These are phyloP conservation scores for Codiaeum variegatum DNA, from an alignment of 441 rosid genomes.

Conservation along the genomic window DNA sequence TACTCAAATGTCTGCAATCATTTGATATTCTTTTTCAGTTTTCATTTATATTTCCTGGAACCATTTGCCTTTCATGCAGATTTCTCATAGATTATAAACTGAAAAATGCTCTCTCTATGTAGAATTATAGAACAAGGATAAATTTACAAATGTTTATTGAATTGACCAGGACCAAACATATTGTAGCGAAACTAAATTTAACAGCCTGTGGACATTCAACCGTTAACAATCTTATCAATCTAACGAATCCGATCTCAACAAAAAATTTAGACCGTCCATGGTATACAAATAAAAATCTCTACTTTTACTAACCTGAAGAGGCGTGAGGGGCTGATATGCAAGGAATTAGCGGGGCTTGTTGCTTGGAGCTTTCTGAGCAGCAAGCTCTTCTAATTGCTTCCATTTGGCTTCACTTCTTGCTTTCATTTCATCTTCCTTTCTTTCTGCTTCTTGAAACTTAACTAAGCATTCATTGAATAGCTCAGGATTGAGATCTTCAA, in stretches of 20 bases:
- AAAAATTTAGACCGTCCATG: constrained; percentile 12
- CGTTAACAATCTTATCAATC: constrained; percentile 5
- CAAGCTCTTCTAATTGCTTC: constrained; percentile 68
- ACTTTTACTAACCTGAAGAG: constrained; percentile 26
- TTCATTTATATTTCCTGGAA: background rate
- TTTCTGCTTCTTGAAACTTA: constrained; percentile 56
- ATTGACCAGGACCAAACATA: constrained; percentile 8
- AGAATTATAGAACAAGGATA: constrained; percentile 7
- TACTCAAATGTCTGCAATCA: background rate
- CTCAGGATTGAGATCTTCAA: constrained; percentile 69
- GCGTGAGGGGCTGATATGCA: constrained; percentile 14
- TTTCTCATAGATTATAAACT: background rate
- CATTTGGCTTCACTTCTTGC: constrained; percentile 58
- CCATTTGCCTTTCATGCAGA: background rate
- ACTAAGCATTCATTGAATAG: constrained; percentile 57
- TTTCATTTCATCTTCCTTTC: constrained; percentile 42
- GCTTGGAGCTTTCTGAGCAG: constrained; percentile 32
- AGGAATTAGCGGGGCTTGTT: constrained; percentile 22
- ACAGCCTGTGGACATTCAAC: constrained; percentile 9
- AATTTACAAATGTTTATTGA: constrained; percentile 16
- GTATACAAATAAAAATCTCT: constrained; percentile 17
- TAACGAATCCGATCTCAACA: constrained; percentile 21
- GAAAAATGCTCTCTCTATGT: background rate
- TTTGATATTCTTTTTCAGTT: background rate
- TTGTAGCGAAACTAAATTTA: background rate